Conservation (phyloP, 2,329 filamentous ascomycete species). For the Colletotrichum limetticola region DNA sequence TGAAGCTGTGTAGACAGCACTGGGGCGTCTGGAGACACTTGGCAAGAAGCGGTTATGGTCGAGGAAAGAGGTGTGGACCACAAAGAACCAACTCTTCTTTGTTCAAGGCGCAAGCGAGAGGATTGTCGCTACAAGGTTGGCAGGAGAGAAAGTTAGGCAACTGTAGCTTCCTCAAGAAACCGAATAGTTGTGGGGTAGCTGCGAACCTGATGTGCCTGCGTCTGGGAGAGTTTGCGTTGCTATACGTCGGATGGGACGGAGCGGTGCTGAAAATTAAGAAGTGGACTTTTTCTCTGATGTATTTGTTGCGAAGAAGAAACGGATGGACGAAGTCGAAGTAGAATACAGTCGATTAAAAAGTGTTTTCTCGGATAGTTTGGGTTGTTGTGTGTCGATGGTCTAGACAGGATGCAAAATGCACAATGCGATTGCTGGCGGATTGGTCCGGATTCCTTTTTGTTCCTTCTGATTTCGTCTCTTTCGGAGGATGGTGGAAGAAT, state of each 20-base stretch:
- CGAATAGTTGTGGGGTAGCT: neutral
- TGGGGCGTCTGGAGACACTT: neutral
- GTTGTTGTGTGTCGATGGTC: conserved; percentile 10
- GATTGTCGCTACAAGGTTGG: neutral
- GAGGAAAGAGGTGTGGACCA: conserved; percentile 6
- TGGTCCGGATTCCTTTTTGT: neutral
- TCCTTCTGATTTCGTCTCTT: neutral
- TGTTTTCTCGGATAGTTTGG: conserved; percentile 33
- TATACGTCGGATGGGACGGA: conserved; percentile 1
- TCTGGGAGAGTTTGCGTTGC: neutral
- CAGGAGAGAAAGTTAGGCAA: conserved; percentile 3
- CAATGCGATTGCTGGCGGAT: neutral
- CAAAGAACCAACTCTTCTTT: conserved; percentile 25
- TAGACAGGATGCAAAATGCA: conserved; percentile 25
- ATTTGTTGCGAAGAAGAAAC: conserved; percentile 20
- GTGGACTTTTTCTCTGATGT: conserved; percentile 10
- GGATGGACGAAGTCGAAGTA: conserved; percentile 36
- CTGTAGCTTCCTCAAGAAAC: conserved; percentile 1
- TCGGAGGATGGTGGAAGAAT: neutral
- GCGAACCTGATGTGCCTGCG: neutral
- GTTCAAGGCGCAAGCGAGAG: conserved; percentile 13
- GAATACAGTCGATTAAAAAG: conserved; percentile 51
- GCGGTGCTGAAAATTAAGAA: conserved; percentile 31
- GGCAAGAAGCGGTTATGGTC: conserved; percentile 19
- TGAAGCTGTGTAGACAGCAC: conserved; percentile 22